phyloP scores from a whole-genome alignment of 1,284 basidiomycete species.

The Microbotryomycetes sp. region DNA sequence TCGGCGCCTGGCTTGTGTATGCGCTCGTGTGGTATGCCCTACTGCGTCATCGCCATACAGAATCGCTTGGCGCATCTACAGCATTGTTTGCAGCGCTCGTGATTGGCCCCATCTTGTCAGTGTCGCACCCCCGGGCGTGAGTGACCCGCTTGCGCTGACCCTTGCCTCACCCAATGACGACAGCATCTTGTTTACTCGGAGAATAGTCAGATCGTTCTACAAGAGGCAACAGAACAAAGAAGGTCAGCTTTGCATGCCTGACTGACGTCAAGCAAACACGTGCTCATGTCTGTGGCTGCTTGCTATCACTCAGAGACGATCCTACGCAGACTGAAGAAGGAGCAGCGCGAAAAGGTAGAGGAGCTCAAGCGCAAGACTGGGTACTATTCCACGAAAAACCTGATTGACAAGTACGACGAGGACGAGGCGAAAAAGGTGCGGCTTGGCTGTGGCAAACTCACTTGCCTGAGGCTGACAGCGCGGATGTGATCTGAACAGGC shows the following conservation, averaged over 20 bases:
- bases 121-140: no score
- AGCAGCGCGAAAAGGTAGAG: conserved; percentile 80
- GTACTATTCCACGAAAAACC: conserved; percentile 81
- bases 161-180: background rate
- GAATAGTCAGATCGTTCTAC: conserved; percentile 83
- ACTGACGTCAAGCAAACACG: background rate
- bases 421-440: conserved; percentile 30
- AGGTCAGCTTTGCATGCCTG: conserved; percentile 50
- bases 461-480: no score
- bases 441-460: no score
- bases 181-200: conserved; percentile 73
- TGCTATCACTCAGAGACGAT: conserved; percentile 53
- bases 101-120: no score
- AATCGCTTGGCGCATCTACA: conserved; percentile 52
- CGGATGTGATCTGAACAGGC: no score
- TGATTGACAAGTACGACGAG: conserved; percentile 87
- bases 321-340: conserved; percentile 63
- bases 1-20: conserved; percentile 73
- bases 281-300: background rate
- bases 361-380: conserved; percentile 97
- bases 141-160: conserved; percentile 38
- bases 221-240: conserved; percentile 72
- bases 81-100: no score
- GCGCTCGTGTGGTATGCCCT: conserved; percentile 68
- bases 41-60: conserved; percentile 1